Evolutionary conservation across 2,329 filamentous ascomycete species (phyloP).

Genomic region (Paraphoma chrysanthemicola): DNA sequence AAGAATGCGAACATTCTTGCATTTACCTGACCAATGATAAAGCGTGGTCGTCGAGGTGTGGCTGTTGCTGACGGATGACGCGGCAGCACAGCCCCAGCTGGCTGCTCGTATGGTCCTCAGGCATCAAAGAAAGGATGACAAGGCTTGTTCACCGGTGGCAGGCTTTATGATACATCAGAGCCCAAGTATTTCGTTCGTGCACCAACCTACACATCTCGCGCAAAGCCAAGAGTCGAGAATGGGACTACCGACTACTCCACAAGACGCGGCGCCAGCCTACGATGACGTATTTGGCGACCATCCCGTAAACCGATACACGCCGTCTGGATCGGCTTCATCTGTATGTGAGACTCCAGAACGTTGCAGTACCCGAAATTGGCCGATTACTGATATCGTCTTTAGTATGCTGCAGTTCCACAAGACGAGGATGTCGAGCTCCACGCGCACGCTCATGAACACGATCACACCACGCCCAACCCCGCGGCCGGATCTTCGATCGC

Average conservation of each 20-base stretch:
- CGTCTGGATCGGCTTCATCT: conserved; percentile 26
- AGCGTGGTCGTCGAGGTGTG: background rate
- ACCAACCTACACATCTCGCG: background rate
- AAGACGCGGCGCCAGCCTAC: conserved; percentile 35
- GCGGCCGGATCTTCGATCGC: background rate
- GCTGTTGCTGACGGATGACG: conserved; percentile 12
- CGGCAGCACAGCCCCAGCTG: conserved; percentile 16
- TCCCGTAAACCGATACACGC: conserved; percentile 23
- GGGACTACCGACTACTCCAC: conserved; percentile 22
- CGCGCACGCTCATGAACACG: conserved; percentile 15
- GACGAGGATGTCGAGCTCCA: conserved; percentile 33
- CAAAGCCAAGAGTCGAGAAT: conserved; percentile 12
- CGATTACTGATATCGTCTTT: background rate
- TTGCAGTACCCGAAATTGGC: too few relatives aligned
- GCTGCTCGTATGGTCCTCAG: background rate
- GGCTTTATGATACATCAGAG: background rate
- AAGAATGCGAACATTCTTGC: background rate
- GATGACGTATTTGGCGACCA: conserved; percentile 34
- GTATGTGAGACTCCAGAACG: conserved; percentile 7
- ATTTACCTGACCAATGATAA: too few relatives aligned
- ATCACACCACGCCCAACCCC: conserved; percentile 4
- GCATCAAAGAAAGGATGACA: background rate
- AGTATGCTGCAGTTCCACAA: conserved; percentile 36
- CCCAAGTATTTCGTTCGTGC: background rate
- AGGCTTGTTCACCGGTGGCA: background rate